Percentiles rank a stretch among this genome's conserved stretches.
Conservation (phyloP, 352 stramenopile genomes). For the Phytophthora idaei region DNA sequence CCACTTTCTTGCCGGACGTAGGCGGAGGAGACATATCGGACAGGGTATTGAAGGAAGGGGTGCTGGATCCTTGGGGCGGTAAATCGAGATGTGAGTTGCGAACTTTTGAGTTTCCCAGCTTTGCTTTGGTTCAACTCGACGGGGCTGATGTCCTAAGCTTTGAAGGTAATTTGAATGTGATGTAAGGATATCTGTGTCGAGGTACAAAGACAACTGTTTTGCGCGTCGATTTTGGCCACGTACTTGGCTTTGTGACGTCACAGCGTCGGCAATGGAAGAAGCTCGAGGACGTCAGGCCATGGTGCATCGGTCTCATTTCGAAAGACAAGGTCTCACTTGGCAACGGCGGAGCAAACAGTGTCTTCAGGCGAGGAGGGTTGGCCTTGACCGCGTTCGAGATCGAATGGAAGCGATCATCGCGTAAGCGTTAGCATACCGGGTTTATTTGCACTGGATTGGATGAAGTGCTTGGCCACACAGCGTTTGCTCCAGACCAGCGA, state of each 20-base stretch:
- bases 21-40: slow-evolving; percentile 46
- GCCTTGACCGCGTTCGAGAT: too few relatives aligned
- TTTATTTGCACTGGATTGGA: too few relatives aligned
- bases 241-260: slow-evolving; percentile 36
- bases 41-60: not conserved
- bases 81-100: slow-evolving; percentile 26
- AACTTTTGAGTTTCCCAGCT: not conserved
- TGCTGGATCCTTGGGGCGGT: not conserved
- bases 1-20: slow-evolving; percentile 81
- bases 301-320: not conserved
- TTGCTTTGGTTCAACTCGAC: slow-evolving; percentile 14
- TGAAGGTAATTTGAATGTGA: not conserved
- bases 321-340: not conserved
- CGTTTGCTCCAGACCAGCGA: too few relatives aligned
- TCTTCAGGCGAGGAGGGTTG: not conserved
- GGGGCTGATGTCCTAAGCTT: slow-evolving; percentile 17
- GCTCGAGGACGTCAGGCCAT: slow-evolving; percentile 6
- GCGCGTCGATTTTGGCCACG: slow-evolving; percentile 20
- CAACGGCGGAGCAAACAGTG: not conserved
- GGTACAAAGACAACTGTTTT: not conserved
- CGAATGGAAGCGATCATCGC: too few relatives aligned
- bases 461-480: too few relatives aligned
- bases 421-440: too few relatives aligned
- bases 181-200: slow-evolving; percentile 9
- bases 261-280: slow-evolving; percentile 8